phyloP scores from a whole-genome alignment of 2,329 filamentous ascomycete species.

The Dothiorella sarmentorum region DNA sequence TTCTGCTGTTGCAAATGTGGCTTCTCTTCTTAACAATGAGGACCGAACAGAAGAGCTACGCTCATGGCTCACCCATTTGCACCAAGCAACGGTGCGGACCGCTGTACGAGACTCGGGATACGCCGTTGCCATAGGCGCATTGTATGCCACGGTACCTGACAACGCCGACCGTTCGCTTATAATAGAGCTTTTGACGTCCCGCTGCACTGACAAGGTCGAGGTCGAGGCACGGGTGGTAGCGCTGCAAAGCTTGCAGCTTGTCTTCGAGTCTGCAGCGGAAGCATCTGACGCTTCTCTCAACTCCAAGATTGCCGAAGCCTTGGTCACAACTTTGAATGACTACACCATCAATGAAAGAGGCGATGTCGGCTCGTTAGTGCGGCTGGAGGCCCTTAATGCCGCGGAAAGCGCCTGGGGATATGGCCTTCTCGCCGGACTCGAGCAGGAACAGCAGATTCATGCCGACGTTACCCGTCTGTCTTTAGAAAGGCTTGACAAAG shows the following conservation, averaged over 20 bases:
- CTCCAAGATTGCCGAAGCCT: conserved; percentile 28
- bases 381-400: conserved; percentile 71
- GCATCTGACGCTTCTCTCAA: conserved; percentile 17
- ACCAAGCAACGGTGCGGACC: conserved; percentile 39
- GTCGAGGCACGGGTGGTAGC: conserved; percentile 47
- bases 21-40: conserved; percentile 23
- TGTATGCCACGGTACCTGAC: conserved; percentile 22
- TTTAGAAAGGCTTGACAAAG: conserved; percentile 85
- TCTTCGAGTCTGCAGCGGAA: conserved; percentile 24
- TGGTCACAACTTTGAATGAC: conserved; percentile 64
- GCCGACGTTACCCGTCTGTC: conserved; percentile 62
- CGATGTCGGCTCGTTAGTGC: conserved; percentile 83
- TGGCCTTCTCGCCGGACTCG: conserved; percentile 16
- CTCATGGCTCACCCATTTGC: conserved; percentile 31
- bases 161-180: conserved; percentile 27
- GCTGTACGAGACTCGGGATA: conserved; percentile 41
- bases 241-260: conserved; percentile 37
- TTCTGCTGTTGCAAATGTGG: conserved; percentile 23
- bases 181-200: conserved; percentile 34
- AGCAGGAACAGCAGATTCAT: conserved; percentile 25
- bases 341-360: conserved; percentile 88
- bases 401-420: conserved; percentile 47
- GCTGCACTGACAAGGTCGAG: conserved; percentile 35
- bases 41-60: conserved; percentile 23
- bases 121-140: conserved; percentile 44